Evolutionary conservation across 1,284 basidiomycete species (phyloP).

Genomic region (Irpex sp.): DNA sequence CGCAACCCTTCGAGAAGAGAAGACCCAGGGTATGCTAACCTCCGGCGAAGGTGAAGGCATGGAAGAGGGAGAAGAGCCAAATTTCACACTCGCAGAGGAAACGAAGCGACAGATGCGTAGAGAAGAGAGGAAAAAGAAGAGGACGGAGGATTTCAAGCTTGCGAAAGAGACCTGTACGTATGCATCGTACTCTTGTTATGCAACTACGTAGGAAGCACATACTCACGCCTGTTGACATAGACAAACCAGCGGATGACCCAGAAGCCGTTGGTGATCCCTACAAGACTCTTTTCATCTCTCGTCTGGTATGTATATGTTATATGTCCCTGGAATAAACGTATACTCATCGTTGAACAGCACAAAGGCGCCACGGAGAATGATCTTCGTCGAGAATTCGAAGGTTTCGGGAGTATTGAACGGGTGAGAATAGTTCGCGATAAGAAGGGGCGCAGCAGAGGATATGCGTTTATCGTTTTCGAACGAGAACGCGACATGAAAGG

Average conservation of each 20-base stretch:
- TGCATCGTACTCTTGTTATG: not conserved
- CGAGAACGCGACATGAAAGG: conserved; percentile 99
- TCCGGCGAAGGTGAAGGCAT: conserved; percentile 55
- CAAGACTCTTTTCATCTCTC: conserved; percentile 96
- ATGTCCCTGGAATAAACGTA: not conserved
- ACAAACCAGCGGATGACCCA: conserved; percentile 88
- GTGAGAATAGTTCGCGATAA: conserved; percentile 90
- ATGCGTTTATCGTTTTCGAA: conserved; percentile 98
- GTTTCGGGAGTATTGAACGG: conserved; percentile 91
- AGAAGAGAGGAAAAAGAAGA: conserved; percentile 79
- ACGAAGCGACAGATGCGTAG: conserved; percentile 73
- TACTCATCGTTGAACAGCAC: conserved; percentile 44
- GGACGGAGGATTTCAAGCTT: conserved; percentile 75
- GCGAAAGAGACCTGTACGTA: conserved; percentile 73
- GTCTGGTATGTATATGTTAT: conserved; percentile 59
- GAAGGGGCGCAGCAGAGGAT: conserved; percentile 84
- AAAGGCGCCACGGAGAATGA: conserved; percentile 90
- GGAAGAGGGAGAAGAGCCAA: conserved; percentile 80
- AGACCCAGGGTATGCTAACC: conserved; percentile 62
- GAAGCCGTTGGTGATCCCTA: conserved; percentile 97
- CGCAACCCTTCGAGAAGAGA: conserved; percentile 71
- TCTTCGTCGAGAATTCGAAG: conserved; percentile 91
- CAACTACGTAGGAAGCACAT: conserved; percentile 7
- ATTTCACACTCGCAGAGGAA: conserved; percentile 75
- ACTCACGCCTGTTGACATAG: conserved; percentile 35